Percentiles rank a stretch among this genome's conserved stretches.
These are phyloP conservation scores for Ophiostoma sp. DNA, from an alignment of 2,329 filamentous ascomycete species.

Conservation along the genomic window DNA sequence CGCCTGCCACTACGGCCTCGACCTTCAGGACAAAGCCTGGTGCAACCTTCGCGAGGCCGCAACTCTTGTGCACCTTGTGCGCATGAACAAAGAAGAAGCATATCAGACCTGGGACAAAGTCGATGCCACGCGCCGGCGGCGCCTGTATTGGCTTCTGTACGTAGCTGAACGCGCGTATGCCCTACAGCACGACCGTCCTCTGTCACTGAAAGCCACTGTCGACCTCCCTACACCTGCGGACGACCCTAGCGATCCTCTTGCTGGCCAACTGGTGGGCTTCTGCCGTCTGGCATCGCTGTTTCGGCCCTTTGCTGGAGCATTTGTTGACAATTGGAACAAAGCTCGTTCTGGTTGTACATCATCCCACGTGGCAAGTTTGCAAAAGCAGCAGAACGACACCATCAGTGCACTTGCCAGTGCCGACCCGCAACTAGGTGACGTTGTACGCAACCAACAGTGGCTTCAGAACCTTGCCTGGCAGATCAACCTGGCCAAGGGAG, in stretches of 20 bases:
- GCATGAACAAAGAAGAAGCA: conserved; percentile 62
- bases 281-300: conserved; percentile 63
- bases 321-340: conserved; percentile 67
- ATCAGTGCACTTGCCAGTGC: conserved; percentile 53
- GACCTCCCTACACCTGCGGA: conserved; percentile 63
- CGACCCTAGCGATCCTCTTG: conserved; percentile 57
- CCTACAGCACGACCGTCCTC: conserved; percentile 66
- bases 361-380: conserved; percentile 57
- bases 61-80: conserved; percentile 63
- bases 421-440: conserved; percentile 56
- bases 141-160: conserved; percentile 73
- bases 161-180: conserved; percentile 72
- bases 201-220: conserved; percentile 69
- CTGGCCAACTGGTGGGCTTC: conserved; percentile 56
- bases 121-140: conserved; percentile 63
- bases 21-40: conserved; percentile 76
- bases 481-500: conserved; percentile 52
- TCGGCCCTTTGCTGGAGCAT: conserved; percentile 64
- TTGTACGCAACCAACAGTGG: conserved; percentile 64
- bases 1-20: conserved; percentile 68
- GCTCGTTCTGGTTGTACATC: conserved; percentile 58
- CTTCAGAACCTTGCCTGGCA: conserved; percentile 65
- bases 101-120: conserved; percentile 60
- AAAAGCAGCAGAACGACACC: conserved; percentile 62
- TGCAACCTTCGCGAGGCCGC: conserved; percentile 75